phyloP scores from a whole-genome alignment of 1,139 yeast species.

The Suhomyces panamericanus region DNA sequence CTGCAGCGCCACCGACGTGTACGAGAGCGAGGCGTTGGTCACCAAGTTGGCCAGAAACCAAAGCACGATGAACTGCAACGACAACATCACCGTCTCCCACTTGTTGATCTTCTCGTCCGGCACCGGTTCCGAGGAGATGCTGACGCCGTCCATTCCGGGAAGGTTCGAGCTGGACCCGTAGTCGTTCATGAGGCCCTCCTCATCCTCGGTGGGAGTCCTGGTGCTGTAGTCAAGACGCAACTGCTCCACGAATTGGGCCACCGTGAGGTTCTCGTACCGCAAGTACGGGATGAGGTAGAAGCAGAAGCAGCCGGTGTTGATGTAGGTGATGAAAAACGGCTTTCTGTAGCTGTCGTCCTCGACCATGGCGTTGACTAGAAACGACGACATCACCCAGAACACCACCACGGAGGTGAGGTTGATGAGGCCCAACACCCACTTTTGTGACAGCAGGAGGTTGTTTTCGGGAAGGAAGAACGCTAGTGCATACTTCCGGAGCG shows the following conservation, averaged over 20 bases:
- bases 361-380: constrained; percentile 70
- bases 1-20: constrained; percentile 90
- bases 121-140: constrained; percentile 5
- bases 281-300: constrained; percentile 72
- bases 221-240: constrained; percentile 25
- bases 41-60: constrained; percentile 92
- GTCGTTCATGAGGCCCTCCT: constrained; percentile 12
- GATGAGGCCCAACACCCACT: constrained; percentile 76
- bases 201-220: constrained; percentile 8
- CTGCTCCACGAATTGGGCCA: constrained; percentile 25
- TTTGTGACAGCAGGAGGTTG: constrained; percentile 32
- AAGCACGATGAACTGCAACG: constrained; percentile 77
- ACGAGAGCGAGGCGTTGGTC: constrained; percentile 82
- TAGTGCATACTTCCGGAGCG: constrained; percentile 12
- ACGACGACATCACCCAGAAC: constrained; percentile 87
- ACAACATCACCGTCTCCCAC: constrained; percentile 56
- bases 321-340: constrained; percentile 91
- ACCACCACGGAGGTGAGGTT: constrained; percentile 73
- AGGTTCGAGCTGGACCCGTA: constrained; percentile 28
- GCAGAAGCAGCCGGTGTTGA: constrained; percentile 82
- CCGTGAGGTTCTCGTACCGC: constrained; percentile 21
- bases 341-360: constrained; percentile 72
- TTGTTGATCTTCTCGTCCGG: constrained; percentile 28
- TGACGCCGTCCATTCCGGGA: constrained; percentile 12
- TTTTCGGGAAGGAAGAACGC: constrained; percentile 19